A percentile compares a stretch with the other conserved stretches of the same genome.
These are phyloP conservation scores for Orychophragmus violaceus DNA, from an alignment of 345 rosid genomes.

Conservation along the genomic window DNA sequence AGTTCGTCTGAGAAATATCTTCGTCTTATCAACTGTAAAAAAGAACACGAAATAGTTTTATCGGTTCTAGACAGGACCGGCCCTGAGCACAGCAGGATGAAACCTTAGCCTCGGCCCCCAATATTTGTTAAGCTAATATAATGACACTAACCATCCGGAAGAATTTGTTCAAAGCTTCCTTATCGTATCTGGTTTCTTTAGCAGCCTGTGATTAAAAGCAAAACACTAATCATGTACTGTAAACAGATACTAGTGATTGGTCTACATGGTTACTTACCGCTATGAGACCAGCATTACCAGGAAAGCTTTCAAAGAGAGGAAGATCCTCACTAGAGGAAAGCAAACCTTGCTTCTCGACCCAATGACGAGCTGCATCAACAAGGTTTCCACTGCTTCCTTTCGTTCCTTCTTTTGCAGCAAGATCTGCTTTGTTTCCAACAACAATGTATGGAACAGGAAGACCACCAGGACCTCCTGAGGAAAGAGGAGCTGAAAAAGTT, in stretches of 20 bases:
- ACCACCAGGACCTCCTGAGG: slow-evolving; percentile 85
- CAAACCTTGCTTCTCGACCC: slow-evolving; percentile 99
- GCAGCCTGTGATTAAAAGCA: slow-evolving; percentile 60
- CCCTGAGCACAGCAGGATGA: too few species aligned
- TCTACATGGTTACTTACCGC: slow-evolving; percentile 32
- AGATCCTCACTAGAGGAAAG: slow-evolving; percentile 79
- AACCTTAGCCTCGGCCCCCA: too few species aligned
- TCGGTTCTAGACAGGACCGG: too few species aligned
- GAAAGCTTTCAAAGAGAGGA: slow-evolving; percentile 88
- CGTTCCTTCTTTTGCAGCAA: slow-evolving; percentile 81
- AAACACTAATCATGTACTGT: background rate
- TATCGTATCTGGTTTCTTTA: slow-evolving; percentile 80
- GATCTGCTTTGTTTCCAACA: slow-evolving; percentile 86
- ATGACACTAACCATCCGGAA: slow-evolving; percentile 53
- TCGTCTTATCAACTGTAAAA: slow-evolving; percentile 67
- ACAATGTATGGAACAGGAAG: slow-evolving; percentile 93
- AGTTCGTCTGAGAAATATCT: slow-evolving; percentile 76
- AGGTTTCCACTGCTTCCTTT: slow-evolving; percentile 96
- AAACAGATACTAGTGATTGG: background rate
- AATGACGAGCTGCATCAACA: slow-evolving; percentile 94
- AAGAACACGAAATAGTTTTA: background rate
- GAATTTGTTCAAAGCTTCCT: slow-evolving; percentile 73
- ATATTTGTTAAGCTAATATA: too few species aligned
- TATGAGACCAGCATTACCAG: slow-evolving; percentile 67
- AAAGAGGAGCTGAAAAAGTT: slow-evolving; percentile 85